Evolutionary conservation across 2,329 filamentous ascomycete species (phyloP).

Genomic region (Alternaria sp.): DNA sequence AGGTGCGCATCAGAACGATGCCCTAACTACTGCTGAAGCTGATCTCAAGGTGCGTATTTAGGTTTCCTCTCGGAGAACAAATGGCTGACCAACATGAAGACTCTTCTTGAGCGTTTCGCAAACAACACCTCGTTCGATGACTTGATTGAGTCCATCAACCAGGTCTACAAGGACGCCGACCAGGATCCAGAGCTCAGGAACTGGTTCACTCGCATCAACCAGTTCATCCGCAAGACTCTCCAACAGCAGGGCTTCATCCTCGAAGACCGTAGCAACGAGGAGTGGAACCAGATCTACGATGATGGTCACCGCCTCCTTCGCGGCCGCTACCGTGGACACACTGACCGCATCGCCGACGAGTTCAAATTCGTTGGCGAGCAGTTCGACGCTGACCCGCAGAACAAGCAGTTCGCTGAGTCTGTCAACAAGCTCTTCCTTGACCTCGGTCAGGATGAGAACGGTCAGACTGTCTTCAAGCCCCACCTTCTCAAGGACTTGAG

Average conservation of each 20-base stretch:
- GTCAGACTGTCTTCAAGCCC: constrained; percentile 89
- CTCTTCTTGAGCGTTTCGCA: constrained; percentile 90
- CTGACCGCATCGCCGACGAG: constrained; percentile 85
- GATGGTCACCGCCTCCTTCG: constrained; percentile 85
- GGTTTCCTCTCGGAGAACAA: constrained; percentile 49
- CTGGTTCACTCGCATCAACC: constrained; percentile 84
- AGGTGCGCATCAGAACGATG: constrained; percentile 69
- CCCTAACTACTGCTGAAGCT: constrained; percentile 74
- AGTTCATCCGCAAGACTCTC: constrained; percentile 80
- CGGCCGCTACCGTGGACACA: constrained; percentile 85
- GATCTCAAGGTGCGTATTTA: constrained; percentile 71
- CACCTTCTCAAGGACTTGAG: constrained; percentile 88
- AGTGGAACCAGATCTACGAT: constrained; percentile 87
- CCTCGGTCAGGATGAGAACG: constrained; percentile 84
- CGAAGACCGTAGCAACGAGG: constrained; percentile 75
- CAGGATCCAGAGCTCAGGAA: constrained; percentile 81
- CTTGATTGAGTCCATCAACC: constrained; percentile 81
- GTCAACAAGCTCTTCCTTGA: constrained; percentile 86
- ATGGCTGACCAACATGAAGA: constrained; percentile 65
- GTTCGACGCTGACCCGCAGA: constrained; percentile 87
- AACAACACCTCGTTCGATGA: constrained; percentile 91
- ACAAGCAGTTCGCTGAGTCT: constrained; percentile 77
- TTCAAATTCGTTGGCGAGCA: constrained; percentile 87
- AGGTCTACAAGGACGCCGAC: constrained; percentile 87
- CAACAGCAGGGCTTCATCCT: constrained; percentile 92